Percentiles rank a stretch among this genome's conserved stretches.
These are phyloP conservation scores for Blastobotrys parvus DNA, from an alignment of 805 yeast genomes.

Conservation along the genomic window DNA sequence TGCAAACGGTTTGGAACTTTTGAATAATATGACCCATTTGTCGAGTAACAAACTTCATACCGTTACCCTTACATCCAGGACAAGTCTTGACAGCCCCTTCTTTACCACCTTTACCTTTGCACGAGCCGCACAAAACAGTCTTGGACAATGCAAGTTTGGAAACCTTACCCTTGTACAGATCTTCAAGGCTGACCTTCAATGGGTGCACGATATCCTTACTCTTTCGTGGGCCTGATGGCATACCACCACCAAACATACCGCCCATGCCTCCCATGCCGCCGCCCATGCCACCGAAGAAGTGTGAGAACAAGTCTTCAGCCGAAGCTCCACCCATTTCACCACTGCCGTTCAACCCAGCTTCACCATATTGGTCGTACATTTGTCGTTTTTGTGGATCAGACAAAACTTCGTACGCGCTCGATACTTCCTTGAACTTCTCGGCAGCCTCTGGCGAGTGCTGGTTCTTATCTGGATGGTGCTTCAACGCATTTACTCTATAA, in stretches of 20 bases:
- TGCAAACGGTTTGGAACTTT: constrained; percentile 93
- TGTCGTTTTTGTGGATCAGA: constrained; percentile 85
- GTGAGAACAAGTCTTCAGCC: constrained; percentile 68
- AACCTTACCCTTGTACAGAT: constrained; percentile 86
- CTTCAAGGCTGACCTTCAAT: constrained; percentile 79
- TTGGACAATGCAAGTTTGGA: constrained; percentile 91
- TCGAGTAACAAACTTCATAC: constrained; percentile 84
- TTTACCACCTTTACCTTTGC: constrained; percentile 96
- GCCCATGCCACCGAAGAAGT: constrained; percentile 70
- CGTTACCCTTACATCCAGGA: constrained; percentile 81
- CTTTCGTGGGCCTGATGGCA: constrained; percentile 72
- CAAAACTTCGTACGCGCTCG: constrained; percentile 82
- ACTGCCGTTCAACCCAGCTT: constrained; percentile 80
- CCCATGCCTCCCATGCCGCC: constrained; percentile 30
- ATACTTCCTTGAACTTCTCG: constrained; percentile 88
- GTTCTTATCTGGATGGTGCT: constrained; percentile 81
- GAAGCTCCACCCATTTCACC: constrained; percentile 57
- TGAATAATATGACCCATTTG: constrained; percentile 99
- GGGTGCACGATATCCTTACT: constrained; percentile 91
- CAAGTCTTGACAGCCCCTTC: constrained; percentile 84
- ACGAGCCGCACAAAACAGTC: constrained; percentile 76
- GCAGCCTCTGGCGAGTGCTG: constrained; percentile 68
- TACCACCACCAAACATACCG: constrained; percentile 49
- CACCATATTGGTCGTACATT: constrained; percentile 82
- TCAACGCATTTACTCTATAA: constrained; percentile 65